These are phyloP conservation scores for Alternaria atra DNA, from an alignment of 2,329 filamentous ascomycete species.

Conservation along the genomic window DNA sequence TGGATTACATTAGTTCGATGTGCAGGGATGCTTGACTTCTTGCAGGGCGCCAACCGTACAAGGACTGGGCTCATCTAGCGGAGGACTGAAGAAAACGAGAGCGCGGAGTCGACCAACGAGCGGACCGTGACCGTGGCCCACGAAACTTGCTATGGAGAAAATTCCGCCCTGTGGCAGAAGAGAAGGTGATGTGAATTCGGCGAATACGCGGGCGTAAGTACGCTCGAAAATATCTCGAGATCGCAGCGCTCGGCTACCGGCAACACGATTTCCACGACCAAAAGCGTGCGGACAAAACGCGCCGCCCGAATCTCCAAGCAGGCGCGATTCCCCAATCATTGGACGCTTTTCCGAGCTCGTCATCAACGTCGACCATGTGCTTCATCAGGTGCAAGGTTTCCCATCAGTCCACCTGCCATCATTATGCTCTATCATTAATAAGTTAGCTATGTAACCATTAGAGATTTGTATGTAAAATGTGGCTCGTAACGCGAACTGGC, in stretches of 20 bases:
- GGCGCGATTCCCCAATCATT: not conserved
- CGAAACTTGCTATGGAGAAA: conserved; percentile 22
- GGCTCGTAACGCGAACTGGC: too few species aligned
- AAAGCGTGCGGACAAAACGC: conserved; percentile 32
- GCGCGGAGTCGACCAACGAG: conserved; percentile 43
- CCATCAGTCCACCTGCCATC: conserved; percentile 1
- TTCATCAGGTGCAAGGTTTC: conserved; percentile 18
- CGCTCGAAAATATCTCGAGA: conserved; percentile 14
- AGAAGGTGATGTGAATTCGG: conserved; percentile 32
- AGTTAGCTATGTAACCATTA: too few species aligned
- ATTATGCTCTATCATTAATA: conserved; percentile 20
- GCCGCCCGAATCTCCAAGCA: conserved; percentile 7
- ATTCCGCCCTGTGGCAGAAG: conserved; percentile 25
- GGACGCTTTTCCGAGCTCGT: conserved; percentile 22
- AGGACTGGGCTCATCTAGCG: conserved; percentile 43
- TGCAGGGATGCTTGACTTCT: conserved; percentile 41
- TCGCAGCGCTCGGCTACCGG: conserved; percentile 29
- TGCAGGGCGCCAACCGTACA: conserved; percentile 49
- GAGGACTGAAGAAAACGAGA: conserved; percentile 43
- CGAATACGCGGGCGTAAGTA: conserved; percentile 20
- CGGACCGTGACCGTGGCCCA: conserved; percentile 34
- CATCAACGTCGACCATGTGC: conserved; percentile 21
- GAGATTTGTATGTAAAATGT: too few species aligned
- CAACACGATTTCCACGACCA: conserved; percentile 31
- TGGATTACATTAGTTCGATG: conserved; percentile 46